Percentiles rank a stretch among this genome's conserved stretches.
Evolutionary conservation across 306 rosid species (phyloP).

Genomic region (Prunus campanulata): DNA sequence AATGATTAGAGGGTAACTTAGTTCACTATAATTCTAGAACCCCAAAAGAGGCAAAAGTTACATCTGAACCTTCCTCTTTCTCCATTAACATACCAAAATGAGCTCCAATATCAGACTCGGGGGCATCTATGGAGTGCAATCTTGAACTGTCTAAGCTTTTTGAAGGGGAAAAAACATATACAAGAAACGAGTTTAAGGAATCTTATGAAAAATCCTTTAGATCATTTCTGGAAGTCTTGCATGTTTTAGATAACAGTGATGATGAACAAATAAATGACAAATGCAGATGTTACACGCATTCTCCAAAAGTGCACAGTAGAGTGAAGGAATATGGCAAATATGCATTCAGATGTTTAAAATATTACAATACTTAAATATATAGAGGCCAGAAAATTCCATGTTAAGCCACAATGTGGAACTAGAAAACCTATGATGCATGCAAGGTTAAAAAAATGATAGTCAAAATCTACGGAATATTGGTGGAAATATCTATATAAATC

Average conservation of each 20-base stretch:
- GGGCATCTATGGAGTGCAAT: conserved; percentile 73
- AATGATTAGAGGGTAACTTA: too few species aligned
- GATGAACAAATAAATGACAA: too few species aligned
- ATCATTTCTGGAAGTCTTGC: too few species aligned
- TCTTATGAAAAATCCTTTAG: too few species aligned
- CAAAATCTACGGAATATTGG: neutral
- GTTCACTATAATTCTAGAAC: too few species aligned
- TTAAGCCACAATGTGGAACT: neutral
- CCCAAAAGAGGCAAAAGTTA: neutral
- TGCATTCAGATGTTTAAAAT: neutral
- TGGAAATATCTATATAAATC: neutral
- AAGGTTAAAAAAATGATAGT: neutral
- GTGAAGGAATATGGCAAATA: too few species aligned
- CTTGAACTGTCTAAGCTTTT: conserved; percentile 55
- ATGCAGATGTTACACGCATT: too few species aligned
- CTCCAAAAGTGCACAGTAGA: too few species aligned
- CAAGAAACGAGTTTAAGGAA: too few species aligned
- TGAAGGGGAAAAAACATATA: too few species aligned
- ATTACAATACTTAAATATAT: neutral
- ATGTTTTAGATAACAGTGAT: too few species aligned
- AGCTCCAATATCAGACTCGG: conserved; percentile 82
- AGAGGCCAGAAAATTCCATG: neutral
- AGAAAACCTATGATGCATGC: neutral
- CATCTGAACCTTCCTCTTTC: conserved; percentile 84
- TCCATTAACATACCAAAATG: conserved; percentile 76